Conservation (phyloP, 78 protist genomes). For the Dictyostelium intermedium region DNA sequence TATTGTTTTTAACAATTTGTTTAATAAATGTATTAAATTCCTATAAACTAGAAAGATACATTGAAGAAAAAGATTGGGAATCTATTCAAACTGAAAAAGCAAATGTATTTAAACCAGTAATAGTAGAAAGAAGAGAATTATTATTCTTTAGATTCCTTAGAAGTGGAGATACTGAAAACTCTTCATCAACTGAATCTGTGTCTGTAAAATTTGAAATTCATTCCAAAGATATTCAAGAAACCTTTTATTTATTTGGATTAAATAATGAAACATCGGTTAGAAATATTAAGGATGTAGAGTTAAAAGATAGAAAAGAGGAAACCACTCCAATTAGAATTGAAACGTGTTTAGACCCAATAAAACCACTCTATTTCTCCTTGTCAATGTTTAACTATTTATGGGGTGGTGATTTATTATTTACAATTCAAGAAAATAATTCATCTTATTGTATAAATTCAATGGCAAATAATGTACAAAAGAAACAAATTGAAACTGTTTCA, state of each 20-base stretch:
- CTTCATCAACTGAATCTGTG: not conserved
- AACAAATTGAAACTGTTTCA: not conserved
- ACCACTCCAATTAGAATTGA: not conserved
- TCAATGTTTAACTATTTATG: slow-evolving; percentile 9
- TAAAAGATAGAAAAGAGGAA: not conserved
- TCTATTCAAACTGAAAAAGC: not conserved
- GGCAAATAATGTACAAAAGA: not conserved
- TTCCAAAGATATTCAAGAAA: slow-evolving; percentile 1
- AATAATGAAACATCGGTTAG: not conserved
- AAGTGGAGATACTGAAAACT: not conserved
- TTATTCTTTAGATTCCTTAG: not conserved
- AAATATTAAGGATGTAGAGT: not conserved
- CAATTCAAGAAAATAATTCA: not conserved
- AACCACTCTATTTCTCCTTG: not conserved
- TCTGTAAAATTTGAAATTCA: not conserved
- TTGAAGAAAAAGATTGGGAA: not conserved
- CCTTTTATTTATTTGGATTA: not conserved
- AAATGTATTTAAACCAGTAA: not conserved
- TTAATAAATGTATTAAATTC: not conserved
- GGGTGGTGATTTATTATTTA: not conserved
- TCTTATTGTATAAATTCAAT: not conserved
- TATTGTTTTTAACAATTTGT: not conserved
- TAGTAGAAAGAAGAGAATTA: not conserved
- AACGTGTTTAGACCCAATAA: not conserved
- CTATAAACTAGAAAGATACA: not conserved